These are phyloP conservation scores for Calonectria montana DNA, from an alignment of 2,329 filamentous ascomycete genomes.

Conservation along the genomic window DNA sequence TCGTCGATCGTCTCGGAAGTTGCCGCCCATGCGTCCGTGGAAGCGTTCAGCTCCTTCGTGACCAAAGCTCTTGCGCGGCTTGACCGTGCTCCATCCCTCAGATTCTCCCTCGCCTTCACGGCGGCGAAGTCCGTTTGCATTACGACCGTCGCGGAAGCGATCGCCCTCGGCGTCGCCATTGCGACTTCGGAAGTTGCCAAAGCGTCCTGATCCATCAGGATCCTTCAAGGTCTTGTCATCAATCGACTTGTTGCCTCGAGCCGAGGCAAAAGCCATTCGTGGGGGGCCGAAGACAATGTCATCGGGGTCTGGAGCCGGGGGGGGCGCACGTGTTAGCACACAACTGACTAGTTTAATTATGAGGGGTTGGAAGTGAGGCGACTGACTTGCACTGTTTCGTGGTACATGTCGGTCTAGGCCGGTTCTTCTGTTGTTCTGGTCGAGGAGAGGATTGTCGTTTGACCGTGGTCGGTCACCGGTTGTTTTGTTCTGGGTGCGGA, in stretches of 20 bases:
- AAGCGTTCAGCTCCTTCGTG: slow-evolving; percentile 79
- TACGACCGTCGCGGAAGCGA: slow-evolving; percentile 62
- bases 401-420: slow-evolving; percentile 65
- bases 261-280: slow-evolving; percentile 83
- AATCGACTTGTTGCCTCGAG: slow-evolving; percentile 66
- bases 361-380: slow-evolving; percentile 13
- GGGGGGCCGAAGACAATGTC: slow-evolving; percentile 89
- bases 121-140: slow-evolving; percentile 61
- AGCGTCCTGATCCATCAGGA: slow-evolving; percentile 66
- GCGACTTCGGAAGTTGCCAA: slow-evolving; percentile 65
- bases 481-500: slow-evolving; percentile 58
- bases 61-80: slow-evolving; percentile 79
- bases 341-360: neutral
- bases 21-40: slow-evolving; percentile 72
- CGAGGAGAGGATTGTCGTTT: slow-evolving; percentile 57
- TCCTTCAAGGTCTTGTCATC: slow-evolving; percentile 68
- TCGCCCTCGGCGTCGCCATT: slow-evolving; percentile 64
- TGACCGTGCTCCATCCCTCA: slow-evolving; percentile 81
- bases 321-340: slow-evolving; percentile 29
- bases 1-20: slow-evolving; percentile 55
- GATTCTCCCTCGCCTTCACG: slow-evolving; percentile 70
- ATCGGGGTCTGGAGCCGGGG: slow-evolving; percentile 67
- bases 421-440: slow-evolving; percentile 63
- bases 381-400: slow-evolving; percentile 68
- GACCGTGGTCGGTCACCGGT: slow-evolving; percentile 57